Percentiles rank a stretch among this genome's conserved stretches.
Conservation (phyloP, 2,329 filamentous ascomycete genomes). For the Aureobasidium lini region DNA sequence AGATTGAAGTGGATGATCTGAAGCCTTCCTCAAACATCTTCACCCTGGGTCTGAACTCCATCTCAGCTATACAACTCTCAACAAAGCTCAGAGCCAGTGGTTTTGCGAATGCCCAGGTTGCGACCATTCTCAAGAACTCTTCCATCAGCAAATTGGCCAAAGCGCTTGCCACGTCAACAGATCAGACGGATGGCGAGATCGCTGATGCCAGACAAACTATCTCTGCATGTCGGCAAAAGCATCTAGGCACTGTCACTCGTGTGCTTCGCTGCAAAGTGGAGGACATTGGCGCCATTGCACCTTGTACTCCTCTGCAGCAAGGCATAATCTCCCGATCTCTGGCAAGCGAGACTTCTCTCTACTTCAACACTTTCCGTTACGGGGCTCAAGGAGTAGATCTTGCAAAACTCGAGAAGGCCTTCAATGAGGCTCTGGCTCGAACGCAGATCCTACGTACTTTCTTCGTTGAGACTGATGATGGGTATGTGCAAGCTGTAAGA, state of each 20-base stretch:
- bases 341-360: constrained; percentile 50
- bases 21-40: constrained; percentile 61
- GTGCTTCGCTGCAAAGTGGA: constrained; percentile 43
- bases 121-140: constrained; percentile 56
- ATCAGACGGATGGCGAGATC: constrained; percentile 22
- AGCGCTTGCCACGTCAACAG: constrained; percentile 22
- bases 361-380: constrained; percentile 71
- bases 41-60: constrained; percentile 81
- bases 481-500: constrained; percentile 65
- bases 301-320: constrained; percentile 79
- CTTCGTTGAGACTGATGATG: constrained; percentile 67
- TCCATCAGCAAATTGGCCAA: constrained; percentile 35
- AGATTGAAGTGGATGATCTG: constrained; percentile 38
- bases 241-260: constrained; percentile 47
- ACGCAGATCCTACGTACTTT: constrained; percentile 63
- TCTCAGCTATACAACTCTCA: constrained; percentile 68
- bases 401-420: constrained; percentile 47
- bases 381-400: constrained; percentile 44
- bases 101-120: constrained; percentile 53
- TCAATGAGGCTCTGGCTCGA: constrained; percentile 44
- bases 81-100: constrained; percentile 56
- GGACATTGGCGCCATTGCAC: constrained; percentile 65
- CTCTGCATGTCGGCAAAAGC: constrained; percentile 55
- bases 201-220: constrained; percentile 53
- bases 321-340: constrained; percentile 72